Percentiles rank a stretch among this genome's conserved stretches.
Conservation (phyloP, 108 stramenopile genomes). For the Stephanodiscus minutulus region DNA sequence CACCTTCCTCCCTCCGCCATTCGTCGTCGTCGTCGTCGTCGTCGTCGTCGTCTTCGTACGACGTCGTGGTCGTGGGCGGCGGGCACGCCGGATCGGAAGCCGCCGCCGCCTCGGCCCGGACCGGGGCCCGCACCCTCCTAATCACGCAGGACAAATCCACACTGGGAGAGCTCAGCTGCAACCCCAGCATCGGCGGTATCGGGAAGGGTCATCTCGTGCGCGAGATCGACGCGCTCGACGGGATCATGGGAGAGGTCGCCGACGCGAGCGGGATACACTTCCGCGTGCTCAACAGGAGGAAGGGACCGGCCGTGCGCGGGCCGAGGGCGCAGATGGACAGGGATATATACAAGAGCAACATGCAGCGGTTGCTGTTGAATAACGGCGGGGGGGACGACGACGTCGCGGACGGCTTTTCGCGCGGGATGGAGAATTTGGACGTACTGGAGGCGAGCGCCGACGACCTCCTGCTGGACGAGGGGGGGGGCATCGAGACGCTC, state of each 20-base stretch:
- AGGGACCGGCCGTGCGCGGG: conserved; percentile 91
- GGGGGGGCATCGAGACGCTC: conserved; percentile 49
- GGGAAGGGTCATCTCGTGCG: conserved; percentile 98
- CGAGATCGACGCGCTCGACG: conserved; percentile 97
- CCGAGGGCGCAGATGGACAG: conserved; percentile 96
- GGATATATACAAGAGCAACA: conserved; percentile 90
- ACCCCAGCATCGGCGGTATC: conserved; percentile 98
- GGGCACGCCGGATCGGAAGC: conserved; percentile 99
- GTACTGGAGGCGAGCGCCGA: conserved; percentile 90
- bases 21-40: not conserved
- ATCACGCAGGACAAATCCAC: conserved; percentile 92
- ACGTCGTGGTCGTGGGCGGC: conserved; percentile 96
- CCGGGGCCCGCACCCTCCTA: conserved; percentile 91
- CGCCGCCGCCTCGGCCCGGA: conserved; percentile 91
- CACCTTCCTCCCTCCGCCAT: not conserved
- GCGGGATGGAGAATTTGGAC: conserved; percentile 73
- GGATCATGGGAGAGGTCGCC: conserved; percentile 92
- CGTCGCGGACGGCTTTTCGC: conserved; percentile 15
- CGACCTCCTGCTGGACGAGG: conserved; percentile 90
- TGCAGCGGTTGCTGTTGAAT: conserved; percentile 64
- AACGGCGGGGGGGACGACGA: conserved; percentile 2
- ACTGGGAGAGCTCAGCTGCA: conserved; percentile 96
- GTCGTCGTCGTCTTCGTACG: conserved; percentile 52
- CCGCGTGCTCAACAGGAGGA: conserved; percentile 91
- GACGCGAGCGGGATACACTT: conserved; percentile 96